Conservation (phyloP, 805 yeast genomes). For the Yamadazyma kitorensis region DNA sequence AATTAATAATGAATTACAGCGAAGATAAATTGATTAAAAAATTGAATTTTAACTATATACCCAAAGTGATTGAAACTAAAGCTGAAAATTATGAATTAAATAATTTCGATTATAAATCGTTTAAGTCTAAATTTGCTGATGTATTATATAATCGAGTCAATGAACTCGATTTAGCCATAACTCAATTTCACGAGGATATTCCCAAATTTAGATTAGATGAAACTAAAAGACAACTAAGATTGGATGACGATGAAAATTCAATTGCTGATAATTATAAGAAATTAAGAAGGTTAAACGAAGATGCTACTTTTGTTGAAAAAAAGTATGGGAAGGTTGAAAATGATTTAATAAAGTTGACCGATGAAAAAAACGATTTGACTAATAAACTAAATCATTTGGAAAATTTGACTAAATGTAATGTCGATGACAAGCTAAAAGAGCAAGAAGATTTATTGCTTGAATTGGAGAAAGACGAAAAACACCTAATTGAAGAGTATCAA, state of each 20-base stretch:
- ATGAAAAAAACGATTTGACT: conserved; percentile 14
- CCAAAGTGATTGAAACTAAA: conserved; percentile 1
- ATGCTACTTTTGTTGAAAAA: conserved; percentile 29
- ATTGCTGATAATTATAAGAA: conserved; percentile 32
- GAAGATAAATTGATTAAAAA: conserved; percentile 25
- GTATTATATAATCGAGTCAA: conserved; percentile 20
- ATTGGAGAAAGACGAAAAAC: conserved; percentile 24
- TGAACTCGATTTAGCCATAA: conserved; percentile 17
- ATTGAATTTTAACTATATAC: conserved; percentile 16
- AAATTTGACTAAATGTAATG: conserved; percentile 3
- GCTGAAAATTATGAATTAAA: conserved; percentile 9
- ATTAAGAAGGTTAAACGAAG: conserved; percentile 34
- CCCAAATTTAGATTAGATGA: conserved; percentile 24
- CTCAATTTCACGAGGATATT: conserved; percentile 13
- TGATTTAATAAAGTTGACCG: conserved; percentile 22
- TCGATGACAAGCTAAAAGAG: conserved; percentile 9
- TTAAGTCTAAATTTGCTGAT: conserved; percentile 27
- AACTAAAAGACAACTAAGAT: conserved; percentile 27
- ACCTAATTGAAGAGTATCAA: conserved; percentile 22
- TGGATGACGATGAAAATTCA: conserved; percentile 31
- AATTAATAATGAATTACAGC: conserved; percentile 15
- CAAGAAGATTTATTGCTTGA: conserved; percentile 22
- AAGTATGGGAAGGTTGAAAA: conserved; percentile 29
- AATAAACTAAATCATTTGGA: conserved; percentile 11
- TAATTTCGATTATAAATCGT: conserved; percentile 23